Percentiles rank a stretch among this genome's conserved stretches.
Conservation (phyloP, 352 stramenopile genomes). For the Globisporangium recalcitrans region DNA sequence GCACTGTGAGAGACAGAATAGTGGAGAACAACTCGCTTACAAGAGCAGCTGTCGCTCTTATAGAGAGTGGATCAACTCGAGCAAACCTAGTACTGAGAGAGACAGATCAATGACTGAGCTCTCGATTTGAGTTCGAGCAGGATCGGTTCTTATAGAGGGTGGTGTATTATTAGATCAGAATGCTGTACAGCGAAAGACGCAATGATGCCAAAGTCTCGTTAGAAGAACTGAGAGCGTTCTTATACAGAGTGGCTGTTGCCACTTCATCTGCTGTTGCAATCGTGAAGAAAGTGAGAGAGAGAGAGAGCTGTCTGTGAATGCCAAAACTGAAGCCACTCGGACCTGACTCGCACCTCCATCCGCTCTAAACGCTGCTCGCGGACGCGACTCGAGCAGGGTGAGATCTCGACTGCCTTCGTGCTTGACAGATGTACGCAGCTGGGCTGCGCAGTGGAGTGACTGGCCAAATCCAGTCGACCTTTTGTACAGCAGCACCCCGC, state of each 20-base stretch:
- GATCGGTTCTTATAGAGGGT: background rate
- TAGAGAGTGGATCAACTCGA: background rate
- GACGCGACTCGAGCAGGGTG: no score
- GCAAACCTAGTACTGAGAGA: background rate
- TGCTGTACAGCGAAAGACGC: background rate
- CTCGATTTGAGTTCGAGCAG: background rate
- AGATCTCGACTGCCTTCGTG: no score
- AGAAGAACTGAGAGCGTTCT: background rate
- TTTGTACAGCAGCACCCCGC: no score
- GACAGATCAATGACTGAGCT: background rate
- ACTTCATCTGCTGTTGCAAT: no score
- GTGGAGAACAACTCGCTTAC: background rate
- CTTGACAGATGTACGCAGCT: no score
- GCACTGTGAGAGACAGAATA: constrained; percentile 1
- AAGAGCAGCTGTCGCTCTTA: background rate
- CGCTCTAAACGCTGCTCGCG: no score
- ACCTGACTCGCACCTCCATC: no score
- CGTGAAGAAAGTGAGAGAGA: no score
- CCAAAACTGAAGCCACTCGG: no score
- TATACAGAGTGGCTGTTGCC: background rate
- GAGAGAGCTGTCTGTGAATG: no score
- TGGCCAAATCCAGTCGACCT: background rate
- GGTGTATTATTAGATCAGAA: background rate
- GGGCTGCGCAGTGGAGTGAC: no score
- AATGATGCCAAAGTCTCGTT: background rate